Evolutionary conservation across 306 rosid genomes (phyloP), one percentile per base, ranked within the genome.

Genomic region (Prunus kanzakura): DNA sequence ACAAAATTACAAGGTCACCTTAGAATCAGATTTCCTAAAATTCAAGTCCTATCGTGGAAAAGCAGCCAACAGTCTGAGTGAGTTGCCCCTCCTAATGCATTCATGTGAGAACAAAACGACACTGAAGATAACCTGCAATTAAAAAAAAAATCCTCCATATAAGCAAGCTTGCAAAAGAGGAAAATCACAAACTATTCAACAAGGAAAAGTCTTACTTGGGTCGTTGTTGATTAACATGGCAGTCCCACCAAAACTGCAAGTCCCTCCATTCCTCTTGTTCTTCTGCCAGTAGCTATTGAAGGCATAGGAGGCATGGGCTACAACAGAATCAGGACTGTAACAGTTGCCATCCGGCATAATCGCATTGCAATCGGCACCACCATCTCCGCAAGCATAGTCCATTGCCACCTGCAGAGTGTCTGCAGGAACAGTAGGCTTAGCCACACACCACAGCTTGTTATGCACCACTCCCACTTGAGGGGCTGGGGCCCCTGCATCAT

Each of bases 201-300:
- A 23, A 16, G 3, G 23, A 16, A 71, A 38, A 60, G 18, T 64
- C 86, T 88, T 86, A 95, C 97, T 95, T 83, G 99, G 99, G 79
- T 95, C 99, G 64, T 86, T 80, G 76, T 85, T 80, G 50, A 95
- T 88, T 51, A 95, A 74, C 97, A 95, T 92, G 8, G 97, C 97
- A 22, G 99, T 92, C 8, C 92, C 97, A 3, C 96, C 99, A 67
- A 95, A 95, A 86, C 74, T 85, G 75, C 98, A 95, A 6, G 89
- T 92, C 65, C 99, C 99, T 54, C 98, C 98, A 77, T 64, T 82
- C 75, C 86, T 86, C 93, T 92, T 95, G 81, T 87, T 87, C 86
- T 87, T 95, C 93, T 95, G 99, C 97, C 99, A 92, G 82, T 89
- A 92, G 81, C 91, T 90, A 46, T 95, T 95, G 80, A 92, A 95